phyloP scores from a whole-genome alignment of 2,329 filamentous ascomycete species.

The Claviceps lovelessii region DNA sequence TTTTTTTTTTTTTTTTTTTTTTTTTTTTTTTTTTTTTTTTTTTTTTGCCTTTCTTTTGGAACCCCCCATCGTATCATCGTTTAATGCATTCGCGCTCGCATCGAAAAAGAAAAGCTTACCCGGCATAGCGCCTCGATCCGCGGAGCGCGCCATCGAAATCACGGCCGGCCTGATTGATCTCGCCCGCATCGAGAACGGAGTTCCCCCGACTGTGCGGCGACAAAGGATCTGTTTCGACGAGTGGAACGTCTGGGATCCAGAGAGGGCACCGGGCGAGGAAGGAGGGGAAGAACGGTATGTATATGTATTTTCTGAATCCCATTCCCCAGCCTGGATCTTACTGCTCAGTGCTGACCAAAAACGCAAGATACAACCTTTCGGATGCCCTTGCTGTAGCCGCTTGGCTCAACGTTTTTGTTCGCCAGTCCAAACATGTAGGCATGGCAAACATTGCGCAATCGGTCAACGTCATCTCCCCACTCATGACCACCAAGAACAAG shows the following conservation, averaged over 20 bases:
- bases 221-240: neutral
- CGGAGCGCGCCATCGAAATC: neutral
- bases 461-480: neutral
- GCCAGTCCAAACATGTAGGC: neutral
- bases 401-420: neutral
- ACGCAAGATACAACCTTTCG: neutral
- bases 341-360: neutral
- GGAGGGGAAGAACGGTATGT: neutral
- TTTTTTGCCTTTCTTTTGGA: too few relatives aligned
- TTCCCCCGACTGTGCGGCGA: neutral
- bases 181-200: neutral
- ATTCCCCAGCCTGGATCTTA: neutral
- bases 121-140: neutral
- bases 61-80: too few relatives aligned
- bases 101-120: neutral
- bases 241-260: neutral
- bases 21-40: neutral
- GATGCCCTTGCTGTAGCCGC: neutral
- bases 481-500: neutral
- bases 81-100: neutral
- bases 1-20: too few relatives aligned
- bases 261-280: neutral
- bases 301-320: neutral
- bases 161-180: neutral
- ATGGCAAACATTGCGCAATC: constrained; percentile 1